Conservation (phyloP, 2,329 filamentous ascomycete species). For the Diaporthe caulivora region DNA sequence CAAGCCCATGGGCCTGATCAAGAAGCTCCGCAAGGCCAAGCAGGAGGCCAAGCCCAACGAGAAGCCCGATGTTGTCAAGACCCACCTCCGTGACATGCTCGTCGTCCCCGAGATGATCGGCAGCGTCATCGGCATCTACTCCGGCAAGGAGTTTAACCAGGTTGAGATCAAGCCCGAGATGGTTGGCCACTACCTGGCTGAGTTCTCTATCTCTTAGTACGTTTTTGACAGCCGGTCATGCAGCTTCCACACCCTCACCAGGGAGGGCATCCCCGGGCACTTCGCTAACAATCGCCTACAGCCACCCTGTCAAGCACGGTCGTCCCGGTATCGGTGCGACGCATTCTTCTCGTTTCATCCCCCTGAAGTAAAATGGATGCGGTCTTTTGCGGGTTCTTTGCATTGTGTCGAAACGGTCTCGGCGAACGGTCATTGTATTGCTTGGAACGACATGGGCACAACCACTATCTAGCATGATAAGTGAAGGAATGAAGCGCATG, state of each 20-base stretch:
- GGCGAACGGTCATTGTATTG: slow-evolving; percentile 70
- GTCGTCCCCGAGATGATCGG: slow-evolving; percentile 99
- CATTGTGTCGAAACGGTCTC: slow-evolving; percentile 65
- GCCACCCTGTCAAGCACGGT: slow-evolving; percentile 99
- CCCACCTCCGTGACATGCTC: slow-evolving; percentile 99
- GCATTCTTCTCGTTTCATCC: slow-evolving; percentile 99
- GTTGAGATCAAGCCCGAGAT: slow-evolving; percentile 99
- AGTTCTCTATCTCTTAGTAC: slow-evolving; percentile 99
- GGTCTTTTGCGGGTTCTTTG: slow-evolving; percentile 65
- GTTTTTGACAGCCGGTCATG: slow-evolving; percentile 55
- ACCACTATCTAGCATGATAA: slow-evolving; percentile 59
- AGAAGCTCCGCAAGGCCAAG: slow-evolving; percentile 99
- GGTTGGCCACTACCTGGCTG: slow-evolving; percentile 99
- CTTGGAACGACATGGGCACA: slow-evolving; percentile 56
- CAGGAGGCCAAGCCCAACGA: slow-evolving; percentile 99
- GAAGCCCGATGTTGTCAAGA: slow-evolving; percentile 99
- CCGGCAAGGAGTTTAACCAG: slow-evolving; percentile 99
- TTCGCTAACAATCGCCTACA: slow-evolving; percentile 67
- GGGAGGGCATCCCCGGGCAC: background rate
- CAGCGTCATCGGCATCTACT: slow-evolving; percentile 98
- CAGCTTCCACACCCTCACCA: background rate
- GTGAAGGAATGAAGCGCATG: slow-evolving; percentile 56
- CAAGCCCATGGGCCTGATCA: slow-evolving; percentile 99
- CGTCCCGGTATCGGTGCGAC: slow-evolving; percentile 99
- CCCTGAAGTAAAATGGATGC: slow-evolving; percentile 86